phyloP scores from a whole-genome alignment of 371 early-diverging fungal genomes.

The Apophysomyces trapeziformis region DNA sequence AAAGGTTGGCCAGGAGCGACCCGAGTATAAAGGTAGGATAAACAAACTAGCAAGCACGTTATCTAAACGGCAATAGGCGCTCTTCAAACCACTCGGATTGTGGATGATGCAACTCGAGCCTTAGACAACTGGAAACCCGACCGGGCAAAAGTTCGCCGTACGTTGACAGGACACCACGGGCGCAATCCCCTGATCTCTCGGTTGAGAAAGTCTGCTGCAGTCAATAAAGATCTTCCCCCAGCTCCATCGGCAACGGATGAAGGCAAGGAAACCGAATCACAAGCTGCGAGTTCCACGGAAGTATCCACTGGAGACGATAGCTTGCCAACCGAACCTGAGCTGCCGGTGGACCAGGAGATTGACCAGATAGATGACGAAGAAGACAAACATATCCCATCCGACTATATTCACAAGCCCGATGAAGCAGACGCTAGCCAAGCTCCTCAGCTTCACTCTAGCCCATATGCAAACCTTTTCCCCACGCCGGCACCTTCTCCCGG shows the following conservation, averaged over 20 bases:
- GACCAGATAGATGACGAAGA: slow-evolving; percentile 10
- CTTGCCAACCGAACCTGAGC: background rate
- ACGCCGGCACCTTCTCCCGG: slow-evolving; percentile 8
- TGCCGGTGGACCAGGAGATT: background rate
- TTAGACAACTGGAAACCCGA: slow-evolving; percentile 43
- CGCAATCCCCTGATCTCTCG: slow-evolving; percentile 34
- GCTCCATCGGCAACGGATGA: slow-evolving; percentile 13
- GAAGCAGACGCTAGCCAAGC: background rate
- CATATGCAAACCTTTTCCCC: background rate
- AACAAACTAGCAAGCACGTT: background rate
- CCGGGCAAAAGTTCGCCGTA: slow-evolving; percentile 34
- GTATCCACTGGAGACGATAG: background rate
- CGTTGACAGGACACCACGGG: slow-evolving; percentile 41
- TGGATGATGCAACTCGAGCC: slow-evolving; percentile 34
- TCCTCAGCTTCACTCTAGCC: background rate
- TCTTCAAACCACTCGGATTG: slow-evolving; percentile 35
- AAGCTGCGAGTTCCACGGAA: background rate
- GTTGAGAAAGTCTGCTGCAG: background rate
- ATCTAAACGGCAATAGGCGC: slow-evolving; percentile 13
- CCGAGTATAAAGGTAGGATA: slow-evolving; percentile 25
- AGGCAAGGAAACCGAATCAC: background rate
- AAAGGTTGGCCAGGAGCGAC: slow-evolving; percentile 30
- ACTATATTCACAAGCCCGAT: slow-evolving; percentile 12
- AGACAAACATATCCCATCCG: background rate
- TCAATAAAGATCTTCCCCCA: slow-evolving; percentile 28